Evolutionary conservation across 257 asterid genomes (phyloP), one percentile per base, ranked within the genome.

Genomic region (Cinchona pubescens): DNA sequence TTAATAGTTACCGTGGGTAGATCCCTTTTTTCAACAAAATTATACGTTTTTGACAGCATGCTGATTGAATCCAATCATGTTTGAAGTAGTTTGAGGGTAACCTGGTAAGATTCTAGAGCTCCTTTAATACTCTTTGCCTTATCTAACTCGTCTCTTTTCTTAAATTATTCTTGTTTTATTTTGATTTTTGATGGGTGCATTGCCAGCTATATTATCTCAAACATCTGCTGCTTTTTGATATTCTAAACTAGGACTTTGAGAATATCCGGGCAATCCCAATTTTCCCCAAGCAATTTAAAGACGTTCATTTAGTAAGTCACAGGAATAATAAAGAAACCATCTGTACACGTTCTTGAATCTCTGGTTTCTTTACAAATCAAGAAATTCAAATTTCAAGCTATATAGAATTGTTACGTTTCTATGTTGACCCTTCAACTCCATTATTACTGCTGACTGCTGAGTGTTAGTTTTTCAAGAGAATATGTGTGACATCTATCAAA

Each of bases 1-100:
- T 29, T 79, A 62, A 61, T 85, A 95, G 98, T 67, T 95, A 89
- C 76, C 85, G 80, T 19, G 85, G 84, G 74, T 98, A 95, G 92
- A 87, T 85, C 86, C 55, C 79, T 48, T 91, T 95, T 80, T 80
- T 95, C 83, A 84, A 70, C 86, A 89, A 81, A 80, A 88, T 90
- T 79, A 68, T 89, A 65, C 96, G 83, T 71, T 86, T 88, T 77
- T 90, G 92, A 0, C 94, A 83, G 69, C 97, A 94, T 74, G 86
- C 88, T 68, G 97, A 91, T 79, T 94, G 87, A 91, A 70, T 81
- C 77, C 73, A 73, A 43, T 55, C 55, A 59, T 64, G 37, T 74
- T 69, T 30, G 35, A 55, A 29, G n/a, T 34, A 13, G 64, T 32
- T 27, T 67, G 23, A 48, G 79, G 87, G 90, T 85, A 71, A 85